Evolutionary conservation across 2,329 filamentous ascomycete species (phyloP), one percentile per base, ranked within the genome.

Genomic region (Cytospora piceicola): DNA sequence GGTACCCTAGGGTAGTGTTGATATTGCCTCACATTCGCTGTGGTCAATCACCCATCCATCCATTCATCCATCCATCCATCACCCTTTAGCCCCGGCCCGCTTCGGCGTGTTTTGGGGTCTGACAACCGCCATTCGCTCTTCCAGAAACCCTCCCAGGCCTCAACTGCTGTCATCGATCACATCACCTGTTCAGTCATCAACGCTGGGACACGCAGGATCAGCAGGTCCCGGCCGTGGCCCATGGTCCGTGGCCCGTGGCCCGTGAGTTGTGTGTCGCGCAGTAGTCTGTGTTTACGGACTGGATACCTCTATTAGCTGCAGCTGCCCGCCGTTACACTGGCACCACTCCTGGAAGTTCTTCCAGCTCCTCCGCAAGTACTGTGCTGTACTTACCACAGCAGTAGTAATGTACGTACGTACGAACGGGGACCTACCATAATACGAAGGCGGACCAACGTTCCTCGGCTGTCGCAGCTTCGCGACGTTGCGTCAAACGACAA

Each of bases 41-140:
- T 42, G 51, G 57, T 57, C 51, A 61, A 51, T 27, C 57, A 61
- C n/a, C n/a, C n/a, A n/a, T n/a, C n/a, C n/a, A n/a, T n/a, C n/a
- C n/a, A n/a, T n/a, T n/a, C n/a, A n/a, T n/a, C n/a, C n/a, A n/a
- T n/a, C n/a, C n/a, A n/a, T 20, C 14, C 6, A 36, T 9, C 32
- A 36, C 51, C 20, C 27, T n/a, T 32, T 39, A n/a, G n/a, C 17
- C 6, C 22, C 17, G 4, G 5, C 39, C 17, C 20, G 20, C 5
- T 46, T 22, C n/a, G 22, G 20, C 20, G 42, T 46, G 42, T 46
- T 15, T n/a, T 46, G 7, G 3, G 8, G 8, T 46, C 42, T 46
- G 42, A 46, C 42, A 46, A 11, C 42, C 42, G n/a, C 42, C 42
- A 46, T 46, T 22, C 42, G 42, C 20, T 22, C 20, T 22, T 17